Conservation (phyloP, 495 filamentous ascomycete species). For the Hypoxylon lienhwacheense region DNA sequence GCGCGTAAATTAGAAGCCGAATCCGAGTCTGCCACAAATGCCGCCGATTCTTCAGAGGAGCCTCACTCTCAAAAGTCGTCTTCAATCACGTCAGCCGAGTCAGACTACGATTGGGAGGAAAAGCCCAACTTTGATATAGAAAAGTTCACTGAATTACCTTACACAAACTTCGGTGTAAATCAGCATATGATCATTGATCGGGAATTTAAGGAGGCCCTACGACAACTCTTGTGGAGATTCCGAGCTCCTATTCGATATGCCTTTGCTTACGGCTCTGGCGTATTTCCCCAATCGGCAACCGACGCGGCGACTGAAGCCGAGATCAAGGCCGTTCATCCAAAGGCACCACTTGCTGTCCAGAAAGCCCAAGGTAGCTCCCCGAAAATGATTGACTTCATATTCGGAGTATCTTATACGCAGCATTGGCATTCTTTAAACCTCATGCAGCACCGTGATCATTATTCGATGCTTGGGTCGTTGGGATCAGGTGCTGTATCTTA, state of each 20-base stretch:
- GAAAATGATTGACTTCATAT: conserved; percentile 99
- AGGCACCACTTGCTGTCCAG: conserved; percentile 72
- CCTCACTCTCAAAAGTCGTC: conserved; percentile 22
- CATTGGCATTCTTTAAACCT: conserved; percentile 97
- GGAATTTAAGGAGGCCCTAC: conserved; percentile 87
- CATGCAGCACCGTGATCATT: conserved; percentile 84
- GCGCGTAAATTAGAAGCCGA: conserved; percentile 31
- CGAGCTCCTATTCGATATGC: conserved; percentile 91
- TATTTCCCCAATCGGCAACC: conserved; percentile 77
- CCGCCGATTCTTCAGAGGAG: conserved; percentile 39
- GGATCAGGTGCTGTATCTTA: conserved; percentile 80
- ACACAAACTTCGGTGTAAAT: conserved; percentile 88
- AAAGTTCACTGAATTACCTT: conserved; percentile 82
- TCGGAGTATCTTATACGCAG: conserved; percentile 91
- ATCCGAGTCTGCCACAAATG: conserved; percentile 37
- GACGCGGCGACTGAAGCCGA: conserved; percentile 53
- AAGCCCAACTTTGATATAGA: conserved; percentile 74
- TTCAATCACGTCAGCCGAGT: conserved; percentile 20
- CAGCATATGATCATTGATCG: conserved; percentile 93
- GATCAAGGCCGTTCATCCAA: conserved; percentile 67
- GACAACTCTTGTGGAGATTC: conserved; percentile 90
- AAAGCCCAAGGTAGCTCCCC: conserved; percentile 81
- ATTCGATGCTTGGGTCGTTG: conserved; percentile 80
- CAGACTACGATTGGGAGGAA: conserved; percentile 69
- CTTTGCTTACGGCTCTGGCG: conserved; percentile 95